Conservation (phyloP, 2,329 filamentous ascomycete species). For the Sporothrix brunneoviolacea region DNA sequence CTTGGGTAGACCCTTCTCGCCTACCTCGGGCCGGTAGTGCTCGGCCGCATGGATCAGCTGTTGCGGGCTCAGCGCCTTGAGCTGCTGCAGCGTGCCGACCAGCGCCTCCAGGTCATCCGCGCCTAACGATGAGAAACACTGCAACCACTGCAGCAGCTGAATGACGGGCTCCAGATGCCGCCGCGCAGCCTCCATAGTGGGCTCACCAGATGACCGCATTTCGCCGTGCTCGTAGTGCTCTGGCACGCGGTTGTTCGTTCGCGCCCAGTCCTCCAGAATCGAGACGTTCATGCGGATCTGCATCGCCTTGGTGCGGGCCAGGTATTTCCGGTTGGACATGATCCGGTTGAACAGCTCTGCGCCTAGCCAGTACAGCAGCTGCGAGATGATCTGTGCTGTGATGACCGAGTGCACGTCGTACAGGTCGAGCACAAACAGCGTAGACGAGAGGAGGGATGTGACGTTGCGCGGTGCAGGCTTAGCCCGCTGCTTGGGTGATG, state of each 20-base stretch:
- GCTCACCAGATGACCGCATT: constrained; percentile 76
- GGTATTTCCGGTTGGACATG: constrained; percentile 91
- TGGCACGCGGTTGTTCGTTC: constrained; percentile 84
- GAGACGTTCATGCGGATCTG: constrained; percentile 99
- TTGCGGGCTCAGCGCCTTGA: constrained; percentile 75
- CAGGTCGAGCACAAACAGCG: constrained; percentile 93
- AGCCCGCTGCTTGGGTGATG: constrained; percentile 85
- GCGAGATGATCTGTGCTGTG: constrained; percentile 80
- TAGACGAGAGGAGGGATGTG: constrained; percentile 89
- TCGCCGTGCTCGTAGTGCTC: constrained; percentile 95
- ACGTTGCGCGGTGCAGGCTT: constrained; percentile 93
- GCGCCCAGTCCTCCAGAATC: constrained; percentile 89
- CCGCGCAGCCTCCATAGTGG: constrained; percentile 74
- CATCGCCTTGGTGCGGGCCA: constrained; percentile 97
- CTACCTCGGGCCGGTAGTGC: constrained; percentile 90
- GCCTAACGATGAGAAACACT: constrained; percentile 90
- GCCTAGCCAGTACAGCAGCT: constrained; percentile 92
- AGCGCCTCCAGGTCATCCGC: constrained; percentile 81
- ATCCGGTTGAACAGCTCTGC: constrained; percentile 96
- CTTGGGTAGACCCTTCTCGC: constrained; percentile 86
- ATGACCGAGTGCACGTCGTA: constrained; percentile 99
- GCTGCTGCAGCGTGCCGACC: constrained; percentile 79
- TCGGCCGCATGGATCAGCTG: constrained; percentile 89
- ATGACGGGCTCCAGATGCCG: constrained; percentile 84
- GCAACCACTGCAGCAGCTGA: constrained; percentile 92